These are phyloP conservation scores for Solanum paucissectum DNA, from an alignment of 257 asterid genomes.

Conservation along the genomic window DNA sequence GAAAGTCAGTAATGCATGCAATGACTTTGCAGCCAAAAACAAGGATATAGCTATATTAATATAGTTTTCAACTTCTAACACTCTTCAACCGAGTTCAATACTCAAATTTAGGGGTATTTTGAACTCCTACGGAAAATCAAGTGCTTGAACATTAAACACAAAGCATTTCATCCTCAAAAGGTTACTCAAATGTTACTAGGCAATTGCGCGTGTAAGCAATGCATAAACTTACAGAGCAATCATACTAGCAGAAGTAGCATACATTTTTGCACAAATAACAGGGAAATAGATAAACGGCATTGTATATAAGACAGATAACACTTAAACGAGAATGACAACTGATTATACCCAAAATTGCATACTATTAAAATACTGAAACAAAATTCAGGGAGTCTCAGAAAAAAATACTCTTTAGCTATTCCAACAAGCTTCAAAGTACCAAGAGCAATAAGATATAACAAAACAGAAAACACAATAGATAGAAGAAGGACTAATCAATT, in stretches of 20 bases:
- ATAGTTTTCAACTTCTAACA: neutral
- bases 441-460: conserved; percentile 1
- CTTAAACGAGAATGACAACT: neutral
- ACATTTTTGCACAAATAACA: neutral
- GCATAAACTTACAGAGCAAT: neutral
- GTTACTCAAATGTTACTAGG: neutral
- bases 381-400: neutral
- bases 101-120: neutral
- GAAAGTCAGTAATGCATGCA: neutral
- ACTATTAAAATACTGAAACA: neutral
- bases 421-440: neutral
- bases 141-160: neutral
- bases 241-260: neutral
- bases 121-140: neutral
- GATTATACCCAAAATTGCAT: neutral
- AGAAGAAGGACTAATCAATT: conserved; percentile 29
- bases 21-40: neutral
- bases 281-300: neutral
- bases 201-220: neutral
- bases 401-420: neutral
- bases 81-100: neutral
- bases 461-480: neutral
- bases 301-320: neutral
- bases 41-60: neutral
- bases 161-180: neutral